Evolutionary conservation across 768 basidiomycete genomes (phyloP).

Genomic region (Phlebiopsis gigantea): DNA sequence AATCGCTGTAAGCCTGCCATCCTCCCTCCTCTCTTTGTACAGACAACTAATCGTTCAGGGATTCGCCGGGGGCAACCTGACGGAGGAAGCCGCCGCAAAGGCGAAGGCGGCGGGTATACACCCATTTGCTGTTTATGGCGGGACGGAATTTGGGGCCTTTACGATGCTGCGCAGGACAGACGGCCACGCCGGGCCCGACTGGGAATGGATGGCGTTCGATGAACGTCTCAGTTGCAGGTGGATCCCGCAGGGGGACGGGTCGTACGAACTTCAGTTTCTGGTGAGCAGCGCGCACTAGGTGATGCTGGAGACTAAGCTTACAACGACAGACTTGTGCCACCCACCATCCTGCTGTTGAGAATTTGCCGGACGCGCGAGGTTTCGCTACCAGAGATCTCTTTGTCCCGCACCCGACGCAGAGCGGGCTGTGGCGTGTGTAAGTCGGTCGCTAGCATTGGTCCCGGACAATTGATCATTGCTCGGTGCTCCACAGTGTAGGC

Average conservation of each 20-base stretch:
- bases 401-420: slow-evolving; percentile 16
- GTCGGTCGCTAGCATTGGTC: slow-evolving; percentile 22
- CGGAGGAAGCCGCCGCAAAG: not conserved
- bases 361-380: slow-evolving; percentile 11
- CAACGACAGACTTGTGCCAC: slow-evolving; percentile 13
- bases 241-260: slow-evolving; percentile 26
- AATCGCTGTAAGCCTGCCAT: slow-evolving; percentile 1
- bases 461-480: slow-evolving; percentile 10
- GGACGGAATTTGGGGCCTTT: slow-evolving; percentile 7
- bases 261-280: slow-evolving; percentile 34
- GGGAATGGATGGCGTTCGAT: slow-evolving; percentile 31
- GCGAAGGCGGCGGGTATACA: not conserved
- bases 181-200: slow-evolving; percentile 18
- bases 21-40: not conserved
- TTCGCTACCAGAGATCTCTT: slow-evolving; percentile 17
- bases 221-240: slow-evolving; percentile 22
- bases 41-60: not conserved
- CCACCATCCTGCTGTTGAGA: slow-evolving; percentile 3
- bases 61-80: slow-evolving; percentile 3
- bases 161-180: no score
- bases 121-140: not conserved
- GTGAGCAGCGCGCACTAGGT: slow-evolving; percentile 21
- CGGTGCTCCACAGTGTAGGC: slow-evolving; percentile 22
- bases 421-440: slow-evolving; percentile 24
- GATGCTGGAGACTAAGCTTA: not conserved